Evolutionary conservation across 495 filamentous ascomycete genomes (phyloP).

Genomic region (Lineolata rhizophorae): DNA sequence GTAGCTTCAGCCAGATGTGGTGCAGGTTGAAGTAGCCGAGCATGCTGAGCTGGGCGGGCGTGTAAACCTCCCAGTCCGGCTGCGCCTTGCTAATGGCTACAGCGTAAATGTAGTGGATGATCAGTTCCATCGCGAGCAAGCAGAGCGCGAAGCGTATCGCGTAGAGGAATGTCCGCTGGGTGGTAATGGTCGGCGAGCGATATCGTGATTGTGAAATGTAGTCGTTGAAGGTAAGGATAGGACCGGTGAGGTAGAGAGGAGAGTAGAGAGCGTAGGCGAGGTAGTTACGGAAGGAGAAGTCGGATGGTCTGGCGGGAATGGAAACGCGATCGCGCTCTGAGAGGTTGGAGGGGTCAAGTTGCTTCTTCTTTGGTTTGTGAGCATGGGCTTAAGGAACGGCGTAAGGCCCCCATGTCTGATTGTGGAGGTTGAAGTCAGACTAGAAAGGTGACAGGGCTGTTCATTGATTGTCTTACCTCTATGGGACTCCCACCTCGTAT

Average conservation of each 20-base stretch:
- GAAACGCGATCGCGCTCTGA: constrained; percentile 72
- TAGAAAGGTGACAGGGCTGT: constrained; percentile 2
- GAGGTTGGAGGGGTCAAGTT: constrained; percentile 64
- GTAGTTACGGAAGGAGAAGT: constrained; percentile 69
- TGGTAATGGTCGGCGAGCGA: constrained; percentile 41
- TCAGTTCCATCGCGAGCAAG: constrained; percentile 78
- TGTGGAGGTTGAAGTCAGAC: no score
- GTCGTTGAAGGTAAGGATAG: constrained; percentile 95
- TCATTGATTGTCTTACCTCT: constrained; percentile 44
- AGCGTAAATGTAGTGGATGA: constrained; percentile 84
- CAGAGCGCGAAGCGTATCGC: constrained; percentile 61
- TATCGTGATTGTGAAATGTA: constrained; percentile 77
- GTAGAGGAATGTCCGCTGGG: constrained; percentile 49
- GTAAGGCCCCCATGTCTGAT: no score
- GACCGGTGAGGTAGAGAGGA: constrained; percentile 78
- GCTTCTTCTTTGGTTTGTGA: constrained; percentile 87
- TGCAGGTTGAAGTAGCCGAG: constrained; percentile 93
- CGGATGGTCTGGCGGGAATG: constrained; percentile 42
- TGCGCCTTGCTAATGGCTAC: constrained; percentile 73
- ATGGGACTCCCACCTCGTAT: constrained; percentile 40
- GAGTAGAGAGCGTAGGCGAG: constrained; percentile 76
- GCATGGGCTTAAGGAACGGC: no score
- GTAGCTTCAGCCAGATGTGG: constrained; percentile 93
- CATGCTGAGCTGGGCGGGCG: constrained; percentile 70
- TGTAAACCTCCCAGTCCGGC: constrained; percentile 65